These are phyloP conservation scores for Corymbia citriodora DNA, from an alignment of 441 rosid species.

Conservation along the genomic window DNA sequence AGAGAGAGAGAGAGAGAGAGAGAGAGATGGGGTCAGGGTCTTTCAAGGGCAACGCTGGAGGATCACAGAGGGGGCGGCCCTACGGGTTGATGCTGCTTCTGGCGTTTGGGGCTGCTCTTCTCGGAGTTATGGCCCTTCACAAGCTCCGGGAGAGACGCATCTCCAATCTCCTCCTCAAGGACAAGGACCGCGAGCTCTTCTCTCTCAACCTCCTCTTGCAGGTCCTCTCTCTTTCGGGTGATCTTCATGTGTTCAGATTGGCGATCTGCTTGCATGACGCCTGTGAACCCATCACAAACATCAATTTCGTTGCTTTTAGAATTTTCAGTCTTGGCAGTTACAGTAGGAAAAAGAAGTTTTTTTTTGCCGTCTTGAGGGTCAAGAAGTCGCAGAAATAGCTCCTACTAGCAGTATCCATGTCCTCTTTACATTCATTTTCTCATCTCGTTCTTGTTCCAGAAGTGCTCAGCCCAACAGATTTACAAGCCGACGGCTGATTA, in stretches of 20 bases:
- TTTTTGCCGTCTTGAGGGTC: neutral
- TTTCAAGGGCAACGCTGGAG: conserved; percentile 18
- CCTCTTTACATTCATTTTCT: neutral
- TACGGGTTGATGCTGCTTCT: conserved; percentile 43
- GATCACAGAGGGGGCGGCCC: conserved; percentile 25
- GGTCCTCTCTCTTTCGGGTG: conserved; percentile 18
- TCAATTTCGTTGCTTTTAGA: neutral
- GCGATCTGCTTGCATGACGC: conserved; percentile 2
- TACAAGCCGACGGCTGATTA: neutral
- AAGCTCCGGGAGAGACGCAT: conserved; percentile 56
- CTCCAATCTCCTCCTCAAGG: conserved; percentile 43
- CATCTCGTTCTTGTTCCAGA: neutral
- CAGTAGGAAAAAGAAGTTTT: neutral
- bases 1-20: too few relatives aligned
- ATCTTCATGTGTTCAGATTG: conserved; percentile 3
- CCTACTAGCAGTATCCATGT: neutral
- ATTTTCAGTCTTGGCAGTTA: neutral
- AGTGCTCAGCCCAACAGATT: neutral
- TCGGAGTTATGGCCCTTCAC: conserved; percentile 53
- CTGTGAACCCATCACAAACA: neutral
- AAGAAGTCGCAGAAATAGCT: neutral
- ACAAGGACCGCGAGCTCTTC: conserved; percentile 36
- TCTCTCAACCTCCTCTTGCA: conserved; percentile 56
- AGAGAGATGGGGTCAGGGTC: conserved; percentile 23
- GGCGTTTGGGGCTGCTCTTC: conserved; percentile 57